Percentiles rank a stretch among this genome's conserved stretches.
Evolutionary conservation across 192 early-diverging fungal species (phyloP).

Genomic region (Coemansia guatemalensis): DNA sequence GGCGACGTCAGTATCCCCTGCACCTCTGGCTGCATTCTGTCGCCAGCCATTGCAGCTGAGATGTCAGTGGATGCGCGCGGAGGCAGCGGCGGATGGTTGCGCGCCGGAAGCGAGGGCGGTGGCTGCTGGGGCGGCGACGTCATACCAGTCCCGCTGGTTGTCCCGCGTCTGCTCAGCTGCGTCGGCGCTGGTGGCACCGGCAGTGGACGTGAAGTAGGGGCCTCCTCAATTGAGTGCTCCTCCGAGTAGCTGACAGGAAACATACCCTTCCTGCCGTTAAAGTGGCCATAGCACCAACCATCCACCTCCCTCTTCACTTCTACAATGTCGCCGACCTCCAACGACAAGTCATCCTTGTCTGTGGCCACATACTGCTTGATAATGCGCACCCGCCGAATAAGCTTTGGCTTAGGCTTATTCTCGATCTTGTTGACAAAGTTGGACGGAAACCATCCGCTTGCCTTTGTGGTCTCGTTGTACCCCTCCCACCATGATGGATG

Average conservation of each 20-base stretch:
- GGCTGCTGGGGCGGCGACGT: slow-evolving; percentile 3
- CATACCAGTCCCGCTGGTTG: slow-evolving; percentile 1
- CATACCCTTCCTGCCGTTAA: slow-evolving; percentile 61
- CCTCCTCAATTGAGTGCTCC: slow-evolving; percentile 8
- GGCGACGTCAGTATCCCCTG: slow-evolving; percentile 3
- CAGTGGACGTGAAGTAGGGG: slow-evolving; percentile 30
- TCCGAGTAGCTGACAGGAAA: slow-evolving; percentile 64
- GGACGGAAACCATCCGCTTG: slow-evolving; percentile 50
- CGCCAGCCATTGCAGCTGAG: slow-evolving; percentile 2
- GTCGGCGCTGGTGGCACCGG: slow-evolving; percentile 24
- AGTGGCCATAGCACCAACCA: slow-evolving; percentile 68
- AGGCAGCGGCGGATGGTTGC: slow-evolving; percentile 30
- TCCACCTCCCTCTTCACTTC: slow-evolving; percentile 59
- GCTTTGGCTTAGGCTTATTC: slow-evolving; percentile 22
- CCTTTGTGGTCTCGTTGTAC: slow-evolving; percentile 30
- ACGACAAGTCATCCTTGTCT: slow-evolving; percentile 63
- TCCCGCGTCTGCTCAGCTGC: slow-evolving; percentile 14
- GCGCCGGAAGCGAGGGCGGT: slow-evolving; percentile 23
- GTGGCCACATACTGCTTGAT: slow-evolving; percentile 56
- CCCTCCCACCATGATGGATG: slow-evolving; percentile 48
- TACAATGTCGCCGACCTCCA: slow-evolving; percentile 59
- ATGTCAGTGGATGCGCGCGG: slow-evolving; percentile 18
- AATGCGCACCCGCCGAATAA: slow-evolving; percentile 27
- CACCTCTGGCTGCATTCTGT: background rate
- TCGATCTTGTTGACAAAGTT: slow-evolving; percentile 43